A percentile compares a stretch with the other conserved stretches of the same genome.
These are phyloP conservation scores for Warburgia ugandensis DNA, from an alignment of 164 flowering plant genomes.

Conservation along the genomic window DNA sequence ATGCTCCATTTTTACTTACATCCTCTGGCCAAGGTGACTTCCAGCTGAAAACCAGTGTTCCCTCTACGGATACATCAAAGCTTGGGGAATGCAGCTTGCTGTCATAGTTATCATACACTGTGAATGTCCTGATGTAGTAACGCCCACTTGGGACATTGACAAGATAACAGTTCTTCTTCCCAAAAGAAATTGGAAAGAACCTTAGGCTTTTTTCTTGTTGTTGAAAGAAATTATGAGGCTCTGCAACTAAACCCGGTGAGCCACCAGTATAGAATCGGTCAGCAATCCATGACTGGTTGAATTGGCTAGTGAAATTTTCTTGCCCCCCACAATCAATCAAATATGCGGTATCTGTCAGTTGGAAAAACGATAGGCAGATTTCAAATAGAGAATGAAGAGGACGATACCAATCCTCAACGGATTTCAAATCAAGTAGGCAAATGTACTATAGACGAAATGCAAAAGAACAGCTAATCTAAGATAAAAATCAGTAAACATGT, in stretches of 20 bases:
- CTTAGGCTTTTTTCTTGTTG: slow-evolving; percentile 69
- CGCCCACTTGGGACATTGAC: slow-evolving; percentile 51
- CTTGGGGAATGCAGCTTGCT: slow-evolving; percentile 70
- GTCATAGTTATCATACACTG: slow-evolving; percentile 90
- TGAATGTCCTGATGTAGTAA: slow-evolving; percentile 71
- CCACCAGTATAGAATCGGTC: slow-evolving; percentile 79
- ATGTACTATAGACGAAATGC: not conserved
- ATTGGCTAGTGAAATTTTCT: slow-evolving; percentile 42
- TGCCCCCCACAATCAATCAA: slow-evolving; percentile 75
- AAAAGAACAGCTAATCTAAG: not conserved
- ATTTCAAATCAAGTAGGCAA: not conserved
- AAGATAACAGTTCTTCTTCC: slow-evolving; percentile 87
- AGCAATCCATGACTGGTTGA: slow-evolving; percentile 63
- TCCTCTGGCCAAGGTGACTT: slow-evolving; percentile 76
- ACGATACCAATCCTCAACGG: not conserved
- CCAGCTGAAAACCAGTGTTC: slow-evolving; percentile 79
- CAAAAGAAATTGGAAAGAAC: slow-evolving; percentile 72
- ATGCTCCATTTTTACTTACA: slow-evolving; percentile 56
- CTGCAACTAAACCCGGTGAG: slow-evolving; percentile 50
- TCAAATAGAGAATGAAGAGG: too few species aligned
- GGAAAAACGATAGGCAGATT: too few species aligned
- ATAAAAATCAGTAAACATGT: too few species aligned
- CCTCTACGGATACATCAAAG: slow-evolving; percentile 77
- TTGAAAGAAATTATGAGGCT: slow-evolving; percentile 54
- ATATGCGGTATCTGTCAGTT: slow-evolving; percentile 27